A percentile compares a stretch with the other conserved stretches of the same genome.
Conservation (phyloP, 1,284 basidiomycete genomes). For the Vanrija sp. region DNA sequence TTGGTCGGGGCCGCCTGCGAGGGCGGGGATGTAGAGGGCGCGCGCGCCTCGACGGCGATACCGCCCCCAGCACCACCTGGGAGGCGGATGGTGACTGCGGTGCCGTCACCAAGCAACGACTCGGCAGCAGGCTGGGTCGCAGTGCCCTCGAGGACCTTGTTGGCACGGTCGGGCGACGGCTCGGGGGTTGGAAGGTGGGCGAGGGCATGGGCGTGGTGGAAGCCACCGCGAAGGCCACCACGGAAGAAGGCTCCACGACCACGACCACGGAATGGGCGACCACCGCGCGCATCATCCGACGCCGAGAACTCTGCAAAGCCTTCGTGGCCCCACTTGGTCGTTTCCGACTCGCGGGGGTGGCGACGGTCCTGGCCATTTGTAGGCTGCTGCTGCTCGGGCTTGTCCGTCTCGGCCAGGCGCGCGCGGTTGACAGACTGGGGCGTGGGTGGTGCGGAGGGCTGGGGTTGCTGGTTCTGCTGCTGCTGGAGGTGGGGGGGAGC, state of each 20-base stretch:
- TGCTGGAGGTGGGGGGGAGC: not conserved
- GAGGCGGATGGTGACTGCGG: conserved; percentile 30
- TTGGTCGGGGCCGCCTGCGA: too few relatives aligned
- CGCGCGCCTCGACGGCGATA: conserved; percentile 2
- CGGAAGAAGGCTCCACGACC: conserved; percentile 5
- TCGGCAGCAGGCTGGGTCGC: conserved; percentile 24
- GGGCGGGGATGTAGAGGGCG: too few relatives aligned
- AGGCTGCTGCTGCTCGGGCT: conserved; percentile 26
- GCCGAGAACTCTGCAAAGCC: conserved; percentile 29
- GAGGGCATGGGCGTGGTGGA: not conserved
- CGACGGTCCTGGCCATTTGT: not conserved
- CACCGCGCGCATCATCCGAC: conserved; percentile 8
- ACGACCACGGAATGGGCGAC: conserved; percentile 10
- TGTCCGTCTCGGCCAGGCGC: conserved; percentile 30
- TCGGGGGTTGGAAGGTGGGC: conserved; percentile 17
- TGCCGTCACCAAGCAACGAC: conserved; percentile 22
- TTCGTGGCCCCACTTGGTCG: conserved; percentile 40
- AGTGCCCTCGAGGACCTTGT: conserved; percentile 6
- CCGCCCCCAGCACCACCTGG: conserved; percentile 19
- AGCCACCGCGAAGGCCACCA: conserved; percentile 6
- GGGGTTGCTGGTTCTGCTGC: not conserved
- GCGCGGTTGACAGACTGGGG: not conserved
- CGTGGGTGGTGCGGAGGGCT: not conserved
- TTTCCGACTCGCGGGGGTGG: not conserved
- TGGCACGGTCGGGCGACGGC: conserved; percentile 12